A percentile compares a stretch with the other conserved stretches of the same genome.
Conservation (phyloP, 495 filamentous ascomycete species). For the Penicillium soppii region DNA sequence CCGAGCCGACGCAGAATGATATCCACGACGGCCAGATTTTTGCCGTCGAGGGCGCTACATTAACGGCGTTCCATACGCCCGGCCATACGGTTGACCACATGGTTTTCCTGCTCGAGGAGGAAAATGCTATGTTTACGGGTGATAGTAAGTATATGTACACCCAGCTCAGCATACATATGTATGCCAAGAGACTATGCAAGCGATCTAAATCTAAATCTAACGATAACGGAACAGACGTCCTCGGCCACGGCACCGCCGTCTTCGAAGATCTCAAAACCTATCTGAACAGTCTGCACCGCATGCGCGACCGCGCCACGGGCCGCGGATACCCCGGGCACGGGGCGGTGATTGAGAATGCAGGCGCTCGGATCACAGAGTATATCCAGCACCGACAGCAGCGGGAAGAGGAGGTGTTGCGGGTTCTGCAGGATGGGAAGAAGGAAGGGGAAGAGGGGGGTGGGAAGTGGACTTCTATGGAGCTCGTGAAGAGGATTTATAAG, state of each 20-base stretch:
- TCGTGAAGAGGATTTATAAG: conserved; percentile 83
- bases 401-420: conserved; percentile 77
- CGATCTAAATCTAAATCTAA: too few relatives aligned
- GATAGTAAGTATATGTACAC: conserved; percentile 56
- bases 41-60: conserved; percentile 67
- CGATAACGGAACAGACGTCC: conserved; percentile 71
- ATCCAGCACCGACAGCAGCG: conserved; percentile 75
- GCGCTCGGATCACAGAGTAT: conserved; percentile 70
- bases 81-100: conserved; percentile 90
- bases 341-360: conserved; percentile 65
- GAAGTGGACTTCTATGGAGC: conserved; percentile 68
- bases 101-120: conserved; percentile 66
- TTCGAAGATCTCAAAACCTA: conserved; percentile 82
- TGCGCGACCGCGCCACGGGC: conserved; percentile 59
- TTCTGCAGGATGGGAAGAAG: conserved; percentile 49
- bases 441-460: conserved; percentile 34
- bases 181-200: too few relatives aligned
- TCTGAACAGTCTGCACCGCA: conserved; percentile 67
- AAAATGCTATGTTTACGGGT: conserved; percentile 87
- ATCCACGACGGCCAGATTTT: conserved; percentile 76
- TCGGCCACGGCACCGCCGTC: conserved; percentile 90
- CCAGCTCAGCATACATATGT: not conserved
- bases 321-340: conserved; percentile 92
- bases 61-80: conserved; percentile 74
- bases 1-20: conserved; percentile 33